Evolutionary conservation across 2,329 filamentous ascomycete species (phyloP).

Genomic region (Hypoxylon sp.): DNA sequence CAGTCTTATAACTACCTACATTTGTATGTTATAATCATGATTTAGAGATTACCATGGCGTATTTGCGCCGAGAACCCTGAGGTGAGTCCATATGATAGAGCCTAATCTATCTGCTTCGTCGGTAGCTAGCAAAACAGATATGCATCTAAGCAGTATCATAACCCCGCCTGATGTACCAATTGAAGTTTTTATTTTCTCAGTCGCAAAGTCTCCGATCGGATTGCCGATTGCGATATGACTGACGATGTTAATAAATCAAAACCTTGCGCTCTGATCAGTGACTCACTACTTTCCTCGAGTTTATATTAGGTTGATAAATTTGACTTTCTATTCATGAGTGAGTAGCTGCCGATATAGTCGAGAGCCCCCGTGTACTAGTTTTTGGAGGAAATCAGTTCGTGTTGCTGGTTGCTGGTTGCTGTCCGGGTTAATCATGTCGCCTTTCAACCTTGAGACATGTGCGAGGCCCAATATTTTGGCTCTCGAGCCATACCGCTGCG

Average conservation of each 20-base stretch:
- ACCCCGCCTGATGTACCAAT: constrained; percentile 47
- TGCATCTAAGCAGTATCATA: constrained; percentile 32
- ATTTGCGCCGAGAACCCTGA: no score
- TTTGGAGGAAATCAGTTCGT: constrained; percentile 14
- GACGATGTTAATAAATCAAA: constrained; percentile 25
- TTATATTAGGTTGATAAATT: not conserved
- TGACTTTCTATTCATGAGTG: not conserved
- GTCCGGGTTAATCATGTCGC: constrained; percentile 62
- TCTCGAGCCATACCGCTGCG: constrained; percentile 84
- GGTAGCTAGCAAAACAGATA: not conserved
- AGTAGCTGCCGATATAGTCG: not conserved
- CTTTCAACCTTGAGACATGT: constrained; percentile 81
- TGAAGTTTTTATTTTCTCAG: constrained; percentile 45
- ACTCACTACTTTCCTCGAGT: constrained; percentile 27
- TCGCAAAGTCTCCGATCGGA: constrained; percentile 52
- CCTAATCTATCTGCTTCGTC: no score
- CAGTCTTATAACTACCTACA: no score
- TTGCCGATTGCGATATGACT: constrained; percentile 34
- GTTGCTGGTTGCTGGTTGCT: constrained; percentile 22
- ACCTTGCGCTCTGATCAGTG: constrained; percentile 15
- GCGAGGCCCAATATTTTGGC: constrained; percentile 83
- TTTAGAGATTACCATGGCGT: no score
- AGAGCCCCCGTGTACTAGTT: not conserved
- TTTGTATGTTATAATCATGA: no score
- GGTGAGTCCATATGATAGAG: no score